Evolutionary conservation across 768 basidiomycete genomes (phyloP).

Genomic region (Asterophora parasitica): DNA sequence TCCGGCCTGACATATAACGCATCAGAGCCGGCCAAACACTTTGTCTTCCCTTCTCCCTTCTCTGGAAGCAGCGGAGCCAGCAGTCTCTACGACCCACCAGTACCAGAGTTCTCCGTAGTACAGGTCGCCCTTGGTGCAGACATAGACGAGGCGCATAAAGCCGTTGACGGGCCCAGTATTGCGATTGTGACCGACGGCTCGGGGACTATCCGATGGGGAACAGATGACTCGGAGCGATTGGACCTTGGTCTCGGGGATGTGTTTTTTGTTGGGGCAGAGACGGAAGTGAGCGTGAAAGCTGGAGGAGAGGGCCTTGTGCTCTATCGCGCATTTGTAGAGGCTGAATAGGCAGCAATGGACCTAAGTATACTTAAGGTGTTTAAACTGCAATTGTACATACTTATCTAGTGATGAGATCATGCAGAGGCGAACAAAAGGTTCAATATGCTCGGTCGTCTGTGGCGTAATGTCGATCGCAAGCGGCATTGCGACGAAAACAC

Average conservation of each 20-base stretch:
- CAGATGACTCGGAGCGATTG: slow-evolving; percentile 25
- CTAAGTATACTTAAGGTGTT: too few relatives aligned
- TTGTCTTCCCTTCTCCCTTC: slow-evolving; percentile 59
- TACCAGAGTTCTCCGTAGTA: slow-evolving; percentile 90
- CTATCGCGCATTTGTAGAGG: slow-evolving; percentile 70
- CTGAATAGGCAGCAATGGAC: slow-evolving; percentile 5
- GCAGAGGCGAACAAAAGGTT: too few relatives aligned
- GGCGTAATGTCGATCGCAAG: too few relatives aligned
- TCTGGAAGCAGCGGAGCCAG: slow-evolving; percentile 23
- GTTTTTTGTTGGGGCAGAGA: slow-evolving; percentile 75
- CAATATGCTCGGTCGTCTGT: too few relatives aligned
- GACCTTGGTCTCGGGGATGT: slow-evolving; percentile 63
- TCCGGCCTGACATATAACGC: slow-evolving; percentile 82
- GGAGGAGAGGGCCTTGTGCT: slow-evolving; percentile 40
- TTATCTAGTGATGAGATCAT: too few relatives aligned
- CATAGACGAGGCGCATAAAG: slow-evolving; percentile 48
- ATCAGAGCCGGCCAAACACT: slow-evolving; percentile 61
- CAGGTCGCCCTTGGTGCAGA: slow-evolving; percentile 45
- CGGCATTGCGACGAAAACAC: too few relatives aligned
- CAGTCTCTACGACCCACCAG: slow-evolving; percentile 83
- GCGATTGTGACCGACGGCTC: slow-evolving; percentile 68
- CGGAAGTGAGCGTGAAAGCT: slow-evolving; percentile 43
- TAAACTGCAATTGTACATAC: too few relatives aligned
- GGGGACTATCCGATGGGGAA: slow-evolving; percentile 52
- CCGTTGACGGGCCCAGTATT: slow-evolving; percentile 81